phyloP scores from a whole-genome alignment of 768 basidiomycete genomes.

The Kwoniella newhampshirensis region DNA sequence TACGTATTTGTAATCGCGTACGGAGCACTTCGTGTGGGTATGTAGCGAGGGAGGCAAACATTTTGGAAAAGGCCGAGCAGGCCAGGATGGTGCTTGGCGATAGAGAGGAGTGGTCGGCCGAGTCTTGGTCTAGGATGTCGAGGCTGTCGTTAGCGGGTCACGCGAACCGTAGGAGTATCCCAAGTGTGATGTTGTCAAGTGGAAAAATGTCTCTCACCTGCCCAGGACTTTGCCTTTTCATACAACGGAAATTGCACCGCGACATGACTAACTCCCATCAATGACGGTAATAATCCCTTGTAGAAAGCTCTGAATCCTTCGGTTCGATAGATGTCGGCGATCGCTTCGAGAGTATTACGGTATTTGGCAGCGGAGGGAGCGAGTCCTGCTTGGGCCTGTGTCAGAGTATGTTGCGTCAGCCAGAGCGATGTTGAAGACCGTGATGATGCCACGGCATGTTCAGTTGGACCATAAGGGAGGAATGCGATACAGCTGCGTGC shows the following conservation, averaged over 20 bases:
- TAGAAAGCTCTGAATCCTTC: constrained; percentile 91
- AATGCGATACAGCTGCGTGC: constrained; percentile 15
- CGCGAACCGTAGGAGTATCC: not conserved
- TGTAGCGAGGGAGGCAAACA: constrained; percentile 90
- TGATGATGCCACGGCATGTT: not conserved
- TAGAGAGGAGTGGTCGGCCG: constrained; percentile 55
- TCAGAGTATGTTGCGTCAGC: too few relatives aligned
- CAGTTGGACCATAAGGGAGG: constrained; percentile 2
- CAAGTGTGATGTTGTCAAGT: not conserved
- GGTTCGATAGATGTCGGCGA: constrained; percentile 78
- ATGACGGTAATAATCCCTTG: constrained; percentile 85
- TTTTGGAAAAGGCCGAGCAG: constrained; percentile 91
- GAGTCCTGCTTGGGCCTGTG: constrained; percentile 72
- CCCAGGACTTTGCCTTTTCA: constrained; percentile 81
- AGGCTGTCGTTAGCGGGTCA: not conserved
- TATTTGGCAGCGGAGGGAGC: constrained; percentile 67
- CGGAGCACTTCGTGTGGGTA: constrained; percentile 98
- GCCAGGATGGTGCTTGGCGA: constrained; percentile 68
- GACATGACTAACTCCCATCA: constrained; percentile 90
- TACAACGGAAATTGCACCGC: constrained; percentile 97
- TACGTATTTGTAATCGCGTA: constrained; percentile 85
- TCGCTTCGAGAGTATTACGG: constrained; percentile 85
- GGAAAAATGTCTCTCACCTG: constrained; percentile 63
- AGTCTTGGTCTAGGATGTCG: constrained; percentile 38
- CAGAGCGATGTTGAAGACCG: too few relatives aligned